phyloP scores from a whole-genome alignment of 257 asterid genomes.

The Linderniella brevidens region DNA sequence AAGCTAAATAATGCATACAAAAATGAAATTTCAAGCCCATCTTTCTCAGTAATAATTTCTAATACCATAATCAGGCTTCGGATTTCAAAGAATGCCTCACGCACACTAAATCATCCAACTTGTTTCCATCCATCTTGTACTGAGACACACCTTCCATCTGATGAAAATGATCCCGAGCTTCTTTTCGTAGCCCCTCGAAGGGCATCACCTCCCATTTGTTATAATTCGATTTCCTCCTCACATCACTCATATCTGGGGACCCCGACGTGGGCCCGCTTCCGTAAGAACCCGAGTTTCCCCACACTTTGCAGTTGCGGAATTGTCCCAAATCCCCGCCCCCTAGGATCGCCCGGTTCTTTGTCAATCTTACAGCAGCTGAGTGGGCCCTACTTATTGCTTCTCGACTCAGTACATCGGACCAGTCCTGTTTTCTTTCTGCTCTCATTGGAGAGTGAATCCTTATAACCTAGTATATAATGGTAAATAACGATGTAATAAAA shows the following conservation, averaged over 20 bases:
- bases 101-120: conserved; percentile 87
- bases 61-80: no score
- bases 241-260: conserved; percentile 48
- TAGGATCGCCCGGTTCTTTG: conserved; percentile 27
- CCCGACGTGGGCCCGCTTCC: conserved; percentile 70
- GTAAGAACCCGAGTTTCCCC: conserved; percentile 62
- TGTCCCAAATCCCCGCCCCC: conserved; percentile 37
- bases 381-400: conserved; percentile 71
- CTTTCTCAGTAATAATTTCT: no score
- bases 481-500: not conserved
- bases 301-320: conserved; percentile 70
- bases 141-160: conserved; percentile 76
- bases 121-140: conserved; percentile 95
- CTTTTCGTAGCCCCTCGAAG: conserved; percentile 38
- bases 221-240: conserved; percentile 63
- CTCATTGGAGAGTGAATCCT: conserved; percentile 99
- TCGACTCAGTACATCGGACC: conserved; percentile 81
- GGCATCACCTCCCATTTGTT: conserved; percentile 82
- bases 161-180: conserved; percentile 38
- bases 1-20: no score
- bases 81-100: conserved; percentile 31
- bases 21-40: no score
- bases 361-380: conserved; percentile 55
- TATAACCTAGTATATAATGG: conserved; percentile 45
- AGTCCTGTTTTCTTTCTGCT: conserved; percentile 68